Conservation (phyloP, 352 stramenopile genomes). For the Phytophthora idaei region DNA sequence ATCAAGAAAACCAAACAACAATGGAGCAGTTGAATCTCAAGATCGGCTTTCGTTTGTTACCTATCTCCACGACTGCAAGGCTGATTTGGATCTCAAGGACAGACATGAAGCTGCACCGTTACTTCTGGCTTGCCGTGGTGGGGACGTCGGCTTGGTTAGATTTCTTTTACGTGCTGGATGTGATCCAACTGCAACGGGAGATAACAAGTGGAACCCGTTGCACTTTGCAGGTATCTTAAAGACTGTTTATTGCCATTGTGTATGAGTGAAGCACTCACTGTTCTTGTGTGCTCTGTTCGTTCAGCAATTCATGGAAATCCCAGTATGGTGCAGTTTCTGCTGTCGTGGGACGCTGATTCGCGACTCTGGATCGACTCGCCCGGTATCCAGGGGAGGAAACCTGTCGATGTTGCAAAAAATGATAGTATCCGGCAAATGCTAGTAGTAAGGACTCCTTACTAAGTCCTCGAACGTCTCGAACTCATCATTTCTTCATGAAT, state of each 20-base stretch:
- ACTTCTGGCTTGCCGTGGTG: conserved; percentile 40
- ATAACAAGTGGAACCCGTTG: conserved; percentile 44
- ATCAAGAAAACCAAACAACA: conserved; percentile 5
- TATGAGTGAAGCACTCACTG: not conserved
- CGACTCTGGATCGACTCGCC: conserved; percentile 33
- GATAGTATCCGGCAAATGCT: conserved; percentile 34
- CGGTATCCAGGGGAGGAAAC: conserved; percentile 48
- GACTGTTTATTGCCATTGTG: not conserved
- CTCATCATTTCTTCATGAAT: not conserved
- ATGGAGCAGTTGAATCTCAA: not conserved
- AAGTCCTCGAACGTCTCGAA: not conserved
- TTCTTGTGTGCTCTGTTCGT: not conserved
- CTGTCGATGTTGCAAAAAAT: conserved; percentile 40
- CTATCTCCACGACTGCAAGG: conserved; percentile 36
- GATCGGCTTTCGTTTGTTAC: conserved; percentile 28
- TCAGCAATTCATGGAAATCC: conserved; percentile 37
- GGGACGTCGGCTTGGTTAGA: conserved; percentile 25
- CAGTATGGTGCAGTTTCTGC: conserved; percentile 41
- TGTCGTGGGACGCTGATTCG: conserved; percentile 55
- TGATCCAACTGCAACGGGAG: conserved; percentile 37
- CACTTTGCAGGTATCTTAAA: conserved; percentile 43
- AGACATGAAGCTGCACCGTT: conserved; percentile 44
- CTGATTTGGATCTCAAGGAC: conserved; percentile 49
- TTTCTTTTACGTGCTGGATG: conserved; percentile 43
- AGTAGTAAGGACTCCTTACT: conserved; percentile 23